A percentile compares a stretch with the other conserved stretches of the same genome.
phyloP scores from a whole-genome alignment of 164 flowering plant genomes.

The Tetracentron sinense region DNA sequence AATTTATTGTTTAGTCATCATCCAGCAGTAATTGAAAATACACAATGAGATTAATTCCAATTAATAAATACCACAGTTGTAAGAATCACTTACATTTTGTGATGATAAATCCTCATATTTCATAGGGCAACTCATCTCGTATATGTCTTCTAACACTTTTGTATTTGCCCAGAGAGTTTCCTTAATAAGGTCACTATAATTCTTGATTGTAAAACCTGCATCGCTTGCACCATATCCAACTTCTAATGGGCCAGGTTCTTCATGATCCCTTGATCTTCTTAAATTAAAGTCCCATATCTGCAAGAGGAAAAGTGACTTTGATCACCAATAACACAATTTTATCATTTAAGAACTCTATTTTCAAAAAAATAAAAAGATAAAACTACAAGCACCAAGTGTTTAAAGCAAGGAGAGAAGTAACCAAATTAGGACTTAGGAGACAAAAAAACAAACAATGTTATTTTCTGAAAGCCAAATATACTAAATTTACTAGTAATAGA shows the following conservation, averaged over 20 bases:
- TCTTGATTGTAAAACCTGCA: slow-evolving; percentile 50
- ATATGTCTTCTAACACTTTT: slow-evolving; percentile 38
- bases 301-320: slow-evolving; percentile 11
- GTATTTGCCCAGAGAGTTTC: slow-evolving; percentile 38
- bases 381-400: too few relatives aligned
- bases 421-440: too few relatives aligned
- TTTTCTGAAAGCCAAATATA: too few relatives aligned
- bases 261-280: slow-evolving; percentile 52
- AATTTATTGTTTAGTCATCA: too few relatives aligned
- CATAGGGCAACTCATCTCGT: slow-evolving; percentile 31
- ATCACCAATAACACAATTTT: not conserved
- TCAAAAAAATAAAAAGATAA: too few relatives aligned
- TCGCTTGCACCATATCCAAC: slow-evolving; percentile 36
- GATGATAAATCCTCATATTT: slow-evolving; percentile 35
- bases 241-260: slow-evolving; percentile 43
- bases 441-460: too few relatives aligned
- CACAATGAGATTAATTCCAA: not conserved
- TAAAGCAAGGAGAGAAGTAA: too few relatives aligned
- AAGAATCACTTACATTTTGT: slow-evolving; percentile 36
- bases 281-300: slow-evolving; percentile 94
- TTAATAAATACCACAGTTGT: not conserved
- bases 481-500: too few relatives aligned
- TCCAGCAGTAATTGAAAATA: too few relatives aligned
- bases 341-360: too few relatives aligned
- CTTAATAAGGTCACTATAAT: too few relatives aligned